Conservation (phyloP, 108 stramenopile genomes). For the Seminavis robusta region DNA sequence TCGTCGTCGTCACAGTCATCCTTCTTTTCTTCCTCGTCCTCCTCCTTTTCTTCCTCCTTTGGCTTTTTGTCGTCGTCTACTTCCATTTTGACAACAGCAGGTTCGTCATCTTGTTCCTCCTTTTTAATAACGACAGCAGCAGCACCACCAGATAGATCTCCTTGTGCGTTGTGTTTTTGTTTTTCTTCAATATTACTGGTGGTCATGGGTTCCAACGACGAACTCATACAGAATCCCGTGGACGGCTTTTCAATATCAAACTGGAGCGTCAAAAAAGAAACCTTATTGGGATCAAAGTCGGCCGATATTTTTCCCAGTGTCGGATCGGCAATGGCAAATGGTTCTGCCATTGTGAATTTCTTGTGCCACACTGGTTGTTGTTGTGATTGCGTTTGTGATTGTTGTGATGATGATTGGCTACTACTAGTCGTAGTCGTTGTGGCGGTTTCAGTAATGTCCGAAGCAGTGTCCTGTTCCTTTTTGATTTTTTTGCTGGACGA, state of each 20-base stretch:
- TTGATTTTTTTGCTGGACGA: no score
- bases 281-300: slow-evolving; percentile 78
- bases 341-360: slow-evolving; percentile 36
- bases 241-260: slow-evolving; percentile 77
- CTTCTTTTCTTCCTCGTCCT: neutral
- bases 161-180: slow-evolving; percentile 5
- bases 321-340: slow-evolving; percentile 79
- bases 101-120: neutral
- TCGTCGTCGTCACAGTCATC: no score
- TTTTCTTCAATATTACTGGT: neutral
- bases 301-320: slow-evolving; percentile 70
- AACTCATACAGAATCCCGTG: slow-evolving; percentile 67
- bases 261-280: slow-evolving; percentile 70
- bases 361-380: slow-evolving; percentile 4
- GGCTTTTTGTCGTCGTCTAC: neutral
- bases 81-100: neutral
- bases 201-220: slow-evolving; percentile 54
- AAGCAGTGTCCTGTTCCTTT: no score
- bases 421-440: no score
- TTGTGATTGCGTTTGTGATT: neutral
- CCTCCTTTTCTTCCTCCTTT: neutral
- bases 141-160: no score
- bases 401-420: no score
- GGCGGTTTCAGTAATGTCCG: no score
- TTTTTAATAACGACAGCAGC: neutral